Conservation (phyloP, 495 filamentous ascomycete species). For the Beverwykella pulmonaria region DNA sequence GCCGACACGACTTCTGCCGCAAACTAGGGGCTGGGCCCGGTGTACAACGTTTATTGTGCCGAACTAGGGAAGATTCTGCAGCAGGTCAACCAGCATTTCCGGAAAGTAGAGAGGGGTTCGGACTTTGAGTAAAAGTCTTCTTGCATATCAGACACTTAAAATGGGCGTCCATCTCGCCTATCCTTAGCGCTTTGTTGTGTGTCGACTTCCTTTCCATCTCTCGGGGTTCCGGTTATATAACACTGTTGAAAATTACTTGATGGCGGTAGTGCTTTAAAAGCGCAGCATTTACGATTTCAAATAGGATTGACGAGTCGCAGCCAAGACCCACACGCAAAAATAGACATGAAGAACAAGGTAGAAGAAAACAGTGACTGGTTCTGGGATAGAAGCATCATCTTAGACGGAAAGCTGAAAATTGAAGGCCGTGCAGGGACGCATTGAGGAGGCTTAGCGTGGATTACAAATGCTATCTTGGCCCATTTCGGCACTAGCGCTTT, state of each 20-base stretch:
- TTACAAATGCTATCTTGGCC: background rate
- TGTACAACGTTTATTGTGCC: constrained; percentile 40
- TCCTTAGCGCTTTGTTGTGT: background rate
- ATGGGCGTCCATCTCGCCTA: constrained; percentile 13
- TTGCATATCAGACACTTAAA: constrained; percentile 27
- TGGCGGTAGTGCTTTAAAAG: too few species aligned
- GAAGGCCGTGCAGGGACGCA: background rate
- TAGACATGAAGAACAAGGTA: background rate
- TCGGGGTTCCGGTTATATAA: background rate
- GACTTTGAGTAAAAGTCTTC: constrained; percentile 35
- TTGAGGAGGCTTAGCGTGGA: background rate
- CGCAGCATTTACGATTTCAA: background rate
- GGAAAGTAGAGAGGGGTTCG: background rate
- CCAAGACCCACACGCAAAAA: background rate
- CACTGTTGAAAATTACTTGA: background rate
- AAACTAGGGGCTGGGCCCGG: constrained; percentile 26
- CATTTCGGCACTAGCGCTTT: background rate
- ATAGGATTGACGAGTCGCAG: background rate
- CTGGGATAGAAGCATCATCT: background rate
- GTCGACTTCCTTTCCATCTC: background rate
- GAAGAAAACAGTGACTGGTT: background rate
- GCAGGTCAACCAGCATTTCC: constrained; percentile 1
- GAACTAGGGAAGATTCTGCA: constrained; percentile 44
- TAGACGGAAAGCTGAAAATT: background rate
- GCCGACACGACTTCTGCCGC: constrained; percentile 47